Evolutionary conservation across 2,329 filamentous ascomycete genomes (phyloP).

Genomic region (Clarireedia paspali): DNA sequence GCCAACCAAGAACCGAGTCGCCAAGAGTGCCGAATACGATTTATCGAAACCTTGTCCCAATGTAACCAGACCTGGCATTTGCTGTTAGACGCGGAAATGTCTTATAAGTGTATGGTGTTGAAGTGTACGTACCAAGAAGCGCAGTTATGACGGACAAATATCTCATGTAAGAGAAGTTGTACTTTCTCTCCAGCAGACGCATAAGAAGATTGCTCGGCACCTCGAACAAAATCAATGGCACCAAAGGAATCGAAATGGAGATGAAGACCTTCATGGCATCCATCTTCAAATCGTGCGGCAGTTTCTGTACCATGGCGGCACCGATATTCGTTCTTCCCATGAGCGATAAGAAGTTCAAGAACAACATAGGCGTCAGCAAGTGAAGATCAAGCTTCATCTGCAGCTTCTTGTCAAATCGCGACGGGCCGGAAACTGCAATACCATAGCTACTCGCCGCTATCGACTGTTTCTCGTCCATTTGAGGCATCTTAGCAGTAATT

Average conservation of each 20-base stretch:
- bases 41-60: constrained; percentile 23
- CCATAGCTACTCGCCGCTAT: neutral
- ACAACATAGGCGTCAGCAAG: constrained; percentile 23
- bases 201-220: constrained; percentile 29
- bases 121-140: neutral
- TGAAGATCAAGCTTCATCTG: constrained; percentile 10
- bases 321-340: constrained; percentile 12
- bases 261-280: constrained; percentile 21
- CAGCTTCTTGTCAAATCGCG: constrained; percentile 8
- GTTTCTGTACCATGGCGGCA: constrained; percentile 13
- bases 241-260: constrained; percentile 33
- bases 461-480: constrained; percentile 1
- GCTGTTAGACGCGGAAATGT: neutral
- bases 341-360: constrained; percentile 23
- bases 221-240: constrained; percentile 33
- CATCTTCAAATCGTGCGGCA: constrained; percentile 22
- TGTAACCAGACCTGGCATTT: constrained; percentile 19
- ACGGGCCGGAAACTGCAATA: neutral
- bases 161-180: constrained; percentile 15
- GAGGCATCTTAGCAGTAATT: neutral
- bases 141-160: constrained; percentile 18
- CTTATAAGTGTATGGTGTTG: neutral
- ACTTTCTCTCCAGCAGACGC: constrained; percentile 19
- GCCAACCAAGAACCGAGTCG: constrained; percentile 46
- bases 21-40: constrained; percentile 69